Conservation (phyloP, 1,139 yeast genomes). For the Yamadazyma jaroonii region DNA sequence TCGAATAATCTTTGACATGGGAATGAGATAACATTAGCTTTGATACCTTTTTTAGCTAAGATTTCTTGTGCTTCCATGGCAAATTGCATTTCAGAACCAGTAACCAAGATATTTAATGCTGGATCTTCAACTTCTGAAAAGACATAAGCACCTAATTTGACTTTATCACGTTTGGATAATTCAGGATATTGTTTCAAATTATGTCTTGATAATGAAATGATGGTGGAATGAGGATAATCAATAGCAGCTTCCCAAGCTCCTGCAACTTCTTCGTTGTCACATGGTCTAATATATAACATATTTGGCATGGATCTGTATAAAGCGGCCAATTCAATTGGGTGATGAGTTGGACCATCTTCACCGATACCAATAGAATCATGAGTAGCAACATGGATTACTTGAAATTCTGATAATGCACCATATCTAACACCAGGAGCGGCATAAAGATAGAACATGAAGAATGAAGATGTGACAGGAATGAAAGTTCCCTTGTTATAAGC, state of each 20-base stretch:
- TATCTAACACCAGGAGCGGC: slow-evolving; percentile 36
- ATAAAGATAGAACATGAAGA: slow-evolving; percentile 35
- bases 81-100: slow-evolving; percentile 28
- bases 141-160: slow-evolving; percentile 25
- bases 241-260: slow-evolving; percentile 29
- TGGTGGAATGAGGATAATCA: slow-evolving; percentile 16
- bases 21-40: slow-evolving; percentile 26
- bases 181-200: slow-evolving; percentile 19
- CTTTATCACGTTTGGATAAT: slow-evolving; percentile 18
- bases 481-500: slow-evolving; percentile 30
- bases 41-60: slow-evolving; percentile 20
- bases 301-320: slow-evolving; percentile 34
- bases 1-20: slow-evolving; percentile 23
- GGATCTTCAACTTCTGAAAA: slow-evolving; percentile 18
- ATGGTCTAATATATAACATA: slow-evolving; percentile 25
- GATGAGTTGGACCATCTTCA: slow-evolving; percentile 41
- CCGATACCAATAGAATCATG: slow-evolving; percentile 39
- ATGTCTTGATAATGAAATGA: slow-evolving; percentile 21
- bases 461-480: slow-evolving; percentile 32
- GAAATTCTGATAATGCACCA: slow-evolving; percentile 28
- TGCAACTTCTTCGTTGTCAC: slow-evolving; percentile 26
- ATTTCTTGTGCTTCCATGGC: slow-evolving; percentile 26
- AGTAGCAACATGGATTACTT: slow-evolving; percentile 34
- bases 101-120: slow-evolving; percentile 22
- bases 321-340: slow-evolving; percentile 30